These are phyloP conservation scores for Xylariaceae sp. DNA, from an alignment of 2,329 filamentous ascomycete genomes.

Conservation along the genomic window DNA sequence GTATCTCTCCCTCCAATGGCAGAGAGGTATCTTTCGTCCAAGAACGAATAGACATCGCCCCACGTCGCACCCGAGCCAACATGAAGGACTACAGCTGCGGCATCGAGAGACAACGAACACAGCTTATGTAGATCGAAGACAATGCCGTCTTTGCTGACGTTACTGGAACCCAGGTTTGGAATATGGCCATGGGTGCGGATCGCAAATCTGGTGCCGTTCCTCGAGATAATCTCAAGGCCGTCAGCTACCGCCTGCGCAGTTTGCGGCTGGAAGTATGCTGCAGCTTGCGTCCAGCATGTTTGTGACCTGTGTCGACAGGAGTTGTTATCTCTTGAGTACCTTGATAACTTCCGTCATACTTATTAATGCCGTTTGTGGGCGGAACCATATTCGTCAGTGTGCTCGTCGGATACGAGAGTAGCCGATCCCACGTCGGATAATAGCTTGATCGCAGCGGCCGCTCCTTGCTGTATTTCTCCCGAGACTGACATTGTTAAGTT, in stretches of 20 bases:
- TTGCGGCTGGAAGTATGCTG: not conserved
- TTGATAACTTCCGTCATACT: not conserved
- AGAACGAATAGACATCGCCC: not conserved
- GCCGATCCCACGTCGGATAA: too few species aligned
- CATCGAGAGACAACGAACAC: not conserved
- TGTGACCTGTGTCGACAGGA: not conserved
- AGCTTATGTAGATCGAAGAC: not conserved
- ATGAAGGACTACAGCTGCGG: not conserved
- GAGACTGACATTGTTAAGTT: too few species aligned
- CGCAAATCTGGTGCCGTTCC: not conserved
- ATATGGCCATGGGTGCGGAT: not conserved
- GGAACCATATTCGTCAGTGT: not conserved
- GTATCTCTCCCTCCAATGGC: not conserved
- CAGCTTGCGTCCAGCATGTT: not conserved
- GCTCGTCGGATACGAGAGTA: too few species aligned
- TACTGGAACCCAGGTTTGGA: not conserved
- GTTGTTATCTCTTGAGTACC: not conserved
- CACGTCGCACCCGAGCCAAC: not conserved
- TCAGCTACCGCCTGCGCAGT: not conserved
- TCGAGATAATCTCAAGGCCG: not conserved
- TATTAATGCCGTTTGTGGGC: not conserved
- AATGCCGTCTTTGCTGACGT: not conserved
- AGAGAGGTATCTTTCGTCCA: not conserved
- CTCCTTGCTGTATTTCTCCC: too few species aligned
- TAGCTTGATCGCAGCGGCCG: too few species aligned